phyloP scores from a whole-genome alignment of 768 basidiomycete species.

The Boletus fagicola region DNA sequence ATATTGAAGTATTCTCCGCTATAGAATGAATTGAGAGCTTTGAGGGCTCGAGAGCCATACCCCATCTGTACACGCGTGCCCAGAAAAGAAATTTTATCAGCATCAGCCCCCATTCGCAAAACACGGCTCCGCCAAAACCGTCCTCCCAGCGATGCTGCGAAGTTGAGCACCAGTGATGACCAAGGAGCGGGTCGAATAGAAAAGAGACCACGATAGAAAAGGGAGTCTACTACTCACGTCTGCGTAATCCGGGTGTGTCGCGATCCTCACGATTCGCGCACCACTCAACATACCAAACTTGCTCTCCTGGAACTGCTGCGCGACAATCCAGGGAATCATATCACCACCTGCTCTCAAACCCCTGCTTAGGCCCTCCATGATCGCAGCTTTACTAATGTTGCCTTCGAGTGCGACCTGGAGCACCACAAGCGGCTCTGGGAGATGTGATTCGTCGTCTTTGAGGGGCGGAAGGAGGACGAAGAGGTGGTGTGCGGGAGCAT shows the following conservation, averaged over 20 bases:
- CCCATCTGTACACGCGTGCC: constrained; percentile 68
- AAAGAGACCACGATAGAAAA: background rate
- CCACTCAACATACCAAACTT: constrained; percentile 92
- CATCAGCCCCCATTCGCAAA: constrained; percentile 2
- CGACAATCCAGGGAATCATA: constrained; percentile 96
- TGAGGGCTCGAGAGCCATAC: constrained; percentile 86
- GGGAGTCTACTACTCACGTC: constrained; percentile 52
- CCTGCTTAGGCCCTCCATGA: constrained; percentile 81
- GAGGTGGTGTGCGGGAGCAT: constrained; percentile 95
- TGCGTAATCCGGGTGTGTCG: constrained; percentile 94
- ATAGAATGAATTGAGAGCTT: constrained; percentile 87
- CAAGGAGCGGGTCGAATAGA: background rate
- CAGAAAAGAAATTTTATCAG: background rate
- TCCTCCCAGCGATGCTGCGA: background rate
- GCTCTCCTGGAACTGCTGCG: constrained; percentile 94
- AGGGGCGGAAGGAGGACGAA: constrained; percentile 95
- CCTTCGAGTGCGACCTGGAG: constrained; percentile 96
- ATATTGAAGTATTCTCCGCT: constrained; percentile 89
- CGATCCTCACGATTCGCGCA: constrained; percentile 87
- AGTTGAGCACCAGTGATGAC: background rate
- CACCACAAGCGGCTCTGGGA: constrained; percentile 95
- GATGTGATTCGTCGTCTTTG: constrained; percentile 81
- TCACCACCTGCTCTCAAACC: constrained; percentile 90
- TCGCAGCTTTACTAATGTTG: constrained; percentile 78
- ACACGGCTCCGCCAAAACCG: background rate